Conservation (phyloP, 2,329 filamentous ascomycete genomes). For the Mycocentrospora acerina region DNA sequence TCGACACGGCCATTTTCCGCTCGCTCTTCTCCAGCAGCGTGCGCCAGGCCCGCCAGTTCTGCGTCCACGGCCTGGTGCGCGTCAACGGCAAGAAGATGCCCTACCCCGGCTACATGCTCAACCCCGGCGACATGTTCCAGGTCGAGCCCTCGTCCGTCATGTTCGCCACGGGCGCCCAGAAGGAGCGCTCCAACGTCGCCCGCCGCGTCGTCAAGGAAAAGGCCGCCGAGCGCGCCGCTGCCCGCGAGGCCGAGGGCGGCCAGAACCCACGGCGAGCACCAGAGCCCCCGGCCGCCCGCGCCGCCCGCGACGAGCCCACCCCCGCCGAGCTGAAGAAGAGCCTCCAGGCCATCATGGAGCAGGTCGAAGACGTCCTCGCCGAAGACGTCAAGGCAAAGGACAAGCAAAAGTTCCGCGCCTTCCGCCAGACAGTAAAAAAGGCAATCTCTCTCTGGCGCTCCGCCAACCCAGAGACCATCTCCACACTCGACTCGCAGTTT, state of each 20-base stretch:
- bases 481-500: conserved; percentile 46
- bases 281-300: conserved; percentile 3
- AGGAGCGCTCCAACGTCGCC: conserved; percentile 44
- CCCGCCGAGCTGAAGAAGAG: conserved; percentile 36
- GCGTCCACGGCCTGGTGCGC: conserved; percentile 87
- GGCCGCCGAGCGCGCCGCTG: conserved; percentile 30
- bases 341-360: conserved; percentile 40
- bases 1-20: conserved; percentile 94
- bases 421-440: conserved; percentile 65
- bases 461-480: conserved; percentile 50
- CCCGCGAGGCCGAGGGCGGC: conserved; percentile 20
- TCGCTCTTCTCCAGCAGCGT: conserved; percentile 92
- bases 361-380: conserved; percentile 63
- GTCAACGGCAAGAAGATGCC: conserved; percentile 98
- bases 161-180: conserved; percentile 78
- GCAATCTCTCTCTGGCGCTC: conserved; percentile 59
- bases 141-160: conserved; percentile 88
- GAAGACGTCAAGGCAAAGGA: conserved; percentile 65
- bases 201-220: conserved; percentile 34
- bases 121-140: conserved; percentile 98
- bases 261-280: conserved; percentile 16
- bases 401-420: conserved; percentile 74
- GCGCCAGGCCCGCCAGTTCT: conserved; percentile 90
- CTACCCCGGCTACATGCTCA: conserved; percentile 88
- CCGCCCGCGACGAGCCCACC: conserved; percentile 27